Conservation (phyloP, 345 rosid genomes). For the Citrus mangshanensis region DNA sequence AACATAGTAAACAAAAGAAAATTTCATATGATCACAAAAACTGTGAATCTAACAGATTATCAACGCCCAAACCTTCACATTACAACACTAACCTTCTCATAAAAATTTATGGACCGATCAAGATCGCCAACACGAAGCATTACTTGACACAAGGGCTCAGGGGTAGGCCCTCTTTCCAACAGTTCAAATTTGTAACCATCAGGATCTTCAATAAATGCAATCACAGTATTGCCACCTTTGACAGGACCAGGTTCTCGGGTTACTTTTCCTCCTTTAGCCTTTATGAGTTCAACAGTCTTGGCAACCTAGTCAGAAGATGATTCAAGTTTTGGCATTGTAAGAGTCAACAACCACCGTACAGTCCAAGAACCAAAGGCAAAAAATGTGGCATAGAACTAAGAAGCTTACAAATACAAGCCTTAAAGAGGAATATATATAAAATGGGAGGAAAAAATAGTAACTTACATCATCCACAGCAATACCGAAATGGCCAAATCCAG, state of each 20-base stretch:
- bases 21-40: neutral
- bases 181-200: constrained; percentile 98
- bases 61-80: neutral
- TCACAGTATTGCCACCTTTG: constrained; percentile 85
- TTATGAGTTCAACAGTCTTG: constrained; percentile 81
- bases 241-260: constrained; percentile 93
- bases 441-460: neutral
- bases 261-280: constrained; percentile 91
- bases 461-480: constrained; percentile 96
- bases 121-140: constrained; percentile 99
- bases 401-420: neutral
- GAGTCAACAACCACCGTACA: neutral
- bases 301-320: constrained; percentile 50
- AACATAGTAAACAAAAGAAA: constrained; percentile 7
- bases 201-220: constrained; percentile 95
- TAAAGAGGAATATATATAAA: neutral
- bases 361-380: constrained; percentile 7
- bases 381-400: neutral
- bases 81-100: constrained; percentile 68
- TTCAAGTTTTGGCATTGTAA: neutral
- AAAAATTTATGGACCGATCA: constrained; percentile 80
- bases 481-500: constrained; percentile 97
- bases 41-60: neutral
- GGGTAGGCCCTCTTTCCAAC: constrained; percentile 95
- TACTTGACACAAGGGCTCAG: constrained; percentile 97